Evolutionary conservation across 2,329 filamentous ascomycete genomes (phyloP).

Genomic region (Cladosporium sp.): DNA sequence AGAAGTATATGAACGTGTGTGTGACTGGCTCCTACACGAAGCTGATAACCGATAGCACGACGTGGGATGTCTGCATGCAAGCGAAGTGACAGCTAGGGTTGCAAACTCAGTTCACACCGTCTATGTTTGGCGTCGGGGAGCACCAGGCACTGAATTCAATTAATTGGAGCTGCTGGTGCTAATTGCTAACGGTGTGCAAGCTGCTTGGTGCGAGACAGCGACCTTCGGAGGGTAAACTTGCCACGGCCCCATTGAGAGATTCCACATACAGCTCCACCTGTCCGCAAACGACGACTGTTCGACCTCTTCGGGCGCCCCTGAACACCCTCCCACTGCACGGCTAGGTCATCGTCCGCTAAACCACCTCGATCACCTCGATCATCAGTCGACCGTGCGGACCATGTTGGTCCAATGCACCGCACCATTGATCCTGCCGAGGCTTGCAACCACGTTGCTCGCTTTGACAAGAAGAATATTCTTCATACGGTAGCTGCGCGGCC

Average conservation of each 20-base stretch:
- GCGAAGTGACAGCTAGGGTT: background rate
- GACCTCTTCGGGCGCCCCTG: background rate
- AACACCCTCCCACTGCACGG: background rate
- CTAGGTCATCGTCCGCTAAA: background rate
- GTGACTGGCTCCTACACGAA: background rate
- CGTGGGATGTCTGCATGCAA: constrained; percentile 5
- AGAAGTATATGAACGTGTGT: background rate
- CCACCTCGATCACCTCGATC: background rate
- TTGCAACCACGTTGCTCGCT: background rate
- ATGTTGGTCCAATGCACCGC: background rate
- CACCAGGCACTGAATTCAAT: background rate
- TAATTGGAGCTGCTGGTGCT: background rate
- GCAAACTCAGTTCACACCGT: background rate
- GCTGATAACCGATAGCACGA: background rate
- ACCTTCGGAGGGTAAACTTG: constrained; percentile 1
- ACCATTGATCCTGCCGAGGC: background rate
- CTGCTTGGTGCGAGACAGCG: background rate
- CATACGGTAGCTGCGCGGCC: constrained; percentile 6
- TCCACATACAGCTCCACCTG: background rate
- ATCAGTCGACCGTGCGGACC: background rate
- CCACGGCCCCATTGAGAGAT: background rate
- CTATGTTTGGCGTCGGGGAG: background rate
- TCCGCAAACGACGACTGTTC: background rate
- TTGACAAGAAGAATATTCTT: background rate
- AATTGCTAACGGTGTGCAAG: background rate